Evolutionary conservation across 176 grass and related monocot species (phyloP), one percentile per base, ranked within the genome.

Genomic region (Zoysia pacifica): DNA sequence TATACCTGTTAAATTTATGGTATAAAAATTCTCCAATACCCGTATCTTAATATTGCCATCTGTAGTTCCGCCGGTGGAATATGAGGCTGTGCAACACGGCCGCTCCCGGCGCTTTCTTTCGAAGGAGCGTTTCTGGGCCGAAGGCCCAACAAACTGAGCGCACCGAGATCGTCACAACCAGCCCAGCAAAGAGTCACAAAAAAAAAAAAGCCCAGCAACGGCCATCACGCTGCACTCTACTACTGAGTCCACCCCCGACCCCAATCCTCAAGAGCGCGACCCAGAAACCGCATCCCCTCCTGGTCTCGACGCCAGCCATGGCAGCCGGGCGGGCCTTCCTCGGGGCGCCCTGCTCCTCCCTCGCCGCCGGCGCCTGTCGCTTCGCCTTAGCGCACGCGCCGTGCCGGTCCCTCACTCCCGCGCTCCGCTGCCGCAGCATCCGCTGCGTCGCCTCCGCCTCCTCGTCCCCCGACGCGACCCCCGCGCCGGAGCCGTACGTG

Each of bases 301-400:
- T 1, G 47, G 46, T 4, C 39, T 65, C 43, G 67, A 20, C 72
- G 28, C 28, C 28, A 36, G 62, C 89, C 87, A 98, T 98, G 95
- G 95, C 95, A 64, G 90, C 91, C 20, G 91, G 88, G 60, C 88
- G 95, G 81, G 92, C 86, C 43, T 83, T 94, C 81, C 86, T 98
- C 67, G 82, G 79, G 46, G 86, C 67, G 9, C 69, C 91, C 45
- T 79, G 77, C 77, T 84, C 78, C 69, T 87, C 83, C 65, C 53
- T 97, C 14, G 74, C 83, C 37, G 78, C 83, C 1, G 64, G 80
- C 58, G 82, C 89, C 74, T 78, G 78, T 28, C 59, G 80, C 9
- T 2, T 85, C 20, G 42, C 82, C 76, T 69, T 48, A 15, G 69
- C 73, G 41, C 83, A 73, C 7, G 53, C 58, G 48, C 69, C 62